A percentile compares a stretch with the other conserved stretches of the same genome.
These are phyloP conservation scores for Monosporascus sp. DNA, from an alignment of 2,329 filamentous ascomycete species.

Conservation along the genomic window DNA sequence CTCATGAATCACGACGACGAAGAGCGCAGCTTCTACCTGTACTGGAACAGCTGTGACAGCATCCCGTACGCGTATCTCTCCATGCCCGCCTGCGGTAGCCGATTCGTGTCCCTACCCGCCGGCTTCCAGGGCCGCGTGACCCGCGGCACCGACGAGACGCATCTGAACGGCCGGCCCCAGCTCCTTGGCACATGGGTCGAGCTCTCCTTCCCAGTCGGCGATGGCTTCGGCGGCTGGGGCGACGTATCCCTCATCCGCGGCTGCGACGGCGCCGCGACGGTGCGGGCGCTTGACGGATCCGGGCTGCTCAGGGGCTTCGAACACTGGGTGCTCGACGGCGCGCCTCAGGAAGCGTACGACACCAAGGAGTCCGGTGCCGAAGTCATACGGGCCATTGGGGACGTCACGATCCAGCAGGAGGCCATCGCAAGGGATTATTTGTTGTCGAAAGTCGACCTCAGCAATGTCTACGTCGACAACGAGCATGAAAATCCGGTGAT, in stretches of 20 bases:
- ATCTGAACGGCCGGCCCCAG: conserved; percentile 9
- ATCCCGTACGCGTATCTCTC: conserved; percentile 8
- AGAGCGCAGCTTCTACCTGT: conserved; percentile 11
- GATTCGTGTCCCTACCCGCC: conserved; percentile 8
- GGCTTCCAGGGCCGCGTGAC: conserved; percentile 13
- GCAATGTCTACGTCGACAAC: neutral
- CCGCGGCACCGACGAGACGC: conserved; percentile 8
- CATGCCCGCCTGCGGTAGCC: conserved; percentile 1
- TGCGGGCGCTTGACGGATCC: conserved; percentile 4
- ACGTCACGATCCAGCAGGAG: no score
- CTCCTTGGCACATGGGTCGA: conserved; percentile 13
- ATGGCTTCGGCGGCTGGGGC: conserved; percentile 4
- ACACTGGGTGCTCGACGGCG: conserved; percentile 1
- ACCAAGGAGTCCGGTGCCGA: conserved; percentile 2
- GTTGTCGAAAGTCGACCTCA: no score
- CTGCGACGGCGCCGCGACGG: conserved; percentile 10
- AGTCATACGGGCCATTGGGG: neutral
- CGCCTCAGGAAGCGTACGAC: neutral
- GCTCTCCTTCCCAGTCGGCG: conserved; percentile 1
- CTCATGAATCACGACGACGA: conserved; percentile 8
- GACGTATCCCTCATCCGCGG: conserved; percentile 15
- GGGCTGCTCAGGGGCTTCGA: conserved; percentile 7
- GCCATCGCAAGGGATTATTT: no score
- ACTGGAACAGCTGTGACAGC: conserved; percentile 13
- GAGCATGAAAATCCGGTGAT: no score